Base-by-base conservation (phyloP, 2,329 filamentous ascomycete species). In the Mollisiaceae sp. region DNA sequence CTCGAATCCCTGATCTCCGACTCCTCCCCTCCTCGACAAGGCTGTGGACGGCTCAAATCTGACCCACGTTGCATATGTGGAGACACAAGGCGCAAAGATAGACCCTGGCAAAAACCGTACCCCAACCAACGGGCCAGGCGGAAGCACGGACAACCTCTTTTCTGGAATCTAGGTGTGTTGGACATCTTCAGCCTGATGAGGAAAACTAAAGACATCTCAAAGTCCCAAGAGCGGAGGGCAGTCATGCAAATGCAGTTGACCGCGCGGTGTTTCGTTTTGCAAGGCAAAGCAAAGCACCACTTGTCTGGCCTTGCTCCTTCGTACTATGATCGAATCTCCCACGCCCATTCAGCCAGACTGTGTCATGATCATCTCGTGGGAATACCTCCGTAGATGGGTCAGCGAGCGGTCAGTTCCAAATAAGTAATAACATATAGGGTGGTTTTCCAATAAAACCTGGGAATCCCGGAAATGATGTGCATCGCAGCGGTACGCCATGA, bases 381-480 rank as follows among this genome's bases (percentile, higher is more conserved):
- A 47, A 54, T 3, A n/a, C n/a, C n/a, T n/a, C n/a, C n/a, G n/a
- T n/a, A 54, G 24, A 54, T 54, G 50, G 56, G 47, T 32, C 47
- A 38, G 56, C 55, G 45, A 61, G 63, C 60, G 61, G 63, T 63
- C 63, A 60, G 60, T 54, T 63, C 58, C 56, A 64, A 65, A 62
- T 43, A 63, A 59, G 45, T 62, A 58, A 47, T 64, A 62, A 62
- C 60, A 60, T 60, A 61, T 65, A 24, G 50, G 56, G 55, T 55
- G 22, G 27, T 59, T 65, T 60, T 36, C 45, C 22, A 63, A 56
- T 63, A 66, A 47, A 22, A 6, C 43, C 66, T 65, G 61, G 59
- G 62, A 27, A 54, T 3, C 22, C 32, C 61, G 64, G 62, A 65
- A 61, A 69, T 71, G 69, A 69, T 71, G 69, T 71, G 67, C 69